These are phyloP conservation scores for Tephrocybe sp. DNA, from an alignment of 768 basidiomycete species.

Conservation along the genomic window DNA sequence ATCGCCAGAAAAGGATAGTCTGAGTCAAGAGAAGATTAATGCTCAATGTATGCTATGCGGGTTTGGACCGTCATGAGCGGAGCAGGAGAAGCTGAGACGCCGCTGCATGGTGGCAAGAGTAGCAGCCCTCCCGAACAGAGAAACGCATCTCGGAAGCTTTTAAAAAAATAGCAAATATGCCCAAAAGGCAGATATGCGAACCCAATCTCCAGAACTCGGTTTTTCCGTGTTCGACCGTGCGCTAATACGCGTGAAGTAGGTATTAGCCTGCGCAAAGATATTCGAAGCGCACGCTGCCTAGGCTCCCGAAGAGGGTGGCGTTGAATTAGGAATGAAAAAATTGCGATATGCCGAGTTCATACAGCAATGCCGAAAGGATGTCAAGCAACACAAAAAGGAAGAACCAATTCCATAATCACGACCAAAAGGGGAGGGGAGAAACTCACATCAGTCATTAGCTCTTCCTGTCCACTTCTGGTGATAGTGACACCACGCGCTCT, in stretches of 20 bases:
- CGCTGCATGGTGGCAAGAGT: too few relatives aligned
- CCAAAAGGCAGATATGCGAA: too few relatives aligned
- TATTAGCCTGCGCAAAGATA: too few relatives aligned
- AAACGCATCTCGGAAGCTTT: too few relatives aligned
- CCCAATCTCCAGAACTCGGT: too few relatives aligned
- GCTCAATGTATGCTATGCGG: too few relatives aligned
- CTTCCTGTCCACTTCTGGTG: slow-evolving; percentile 75
- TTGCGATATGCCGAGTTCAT: too few relatives aligned
- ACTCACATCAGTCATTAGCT: slow-evolving; percentile 77
- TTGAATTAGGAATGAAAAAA: background rate
- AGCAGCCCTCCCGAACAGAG: background rate
- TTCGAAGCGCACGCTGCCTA: too few relatives aligned
- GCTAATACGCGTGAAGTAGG: too few relatives aligned
- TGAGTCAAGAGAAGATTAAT: background rate
- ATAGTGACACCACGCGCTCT: slow-evolving; percentile 83
- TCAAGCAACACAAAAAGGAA: background rate
- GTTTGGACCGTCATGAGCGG: background rate
- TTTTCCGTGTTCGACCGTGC: too few relatives aligned
- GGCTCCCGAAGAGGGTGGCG: background rate
- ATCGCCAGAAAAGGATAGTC: slow-evolving; percentile 1
- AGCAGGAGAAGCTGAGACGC: too few relatives aligned
- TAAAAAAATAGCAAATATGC: too few relatives aligned
- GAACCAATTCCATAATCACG: background rate
- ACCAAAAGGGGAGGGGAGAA: slow-evolving; percentile 1
- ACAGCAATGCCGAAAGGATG: background rate